These are phyloP conservation scores for Macroventuria anomochaeta DNA, from an alignment of 2,329 filamentous ascomycete species.

Conservation along the genomic window DNA sequence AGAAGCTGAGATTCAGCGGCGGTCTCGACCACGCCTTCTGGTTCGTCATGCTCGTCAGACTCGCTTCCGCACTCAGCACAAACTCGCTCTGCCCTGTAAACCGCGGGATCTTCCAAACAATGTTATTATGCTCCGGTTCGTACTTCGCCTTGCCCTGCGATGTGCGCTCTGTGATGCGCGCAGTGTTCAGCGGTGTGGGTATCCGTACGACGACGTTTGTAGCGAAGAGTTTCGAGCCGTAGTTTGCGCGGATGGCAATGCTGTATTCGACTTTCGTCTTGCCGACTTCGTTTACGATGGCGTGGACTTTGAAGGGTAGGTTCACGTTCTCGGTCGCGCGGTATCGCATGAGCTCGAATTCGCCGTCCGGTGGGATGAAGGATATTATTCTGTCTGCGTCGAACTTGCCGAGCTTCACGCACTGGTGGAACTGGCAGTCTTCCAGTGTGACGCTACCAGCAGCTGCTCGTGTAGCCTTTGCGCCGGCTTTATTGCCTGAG, in stretches of 20 bases:
- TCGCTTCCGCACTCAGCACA: conserved; percentile 91
- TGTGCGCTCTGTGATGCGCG: conserved; percentile 88
- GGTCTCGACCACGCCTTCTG: conserved; percentile 97
- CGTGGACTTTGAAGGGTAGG: conserved; percentile 96
- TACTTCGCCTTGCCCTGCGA: conserved; percentile 98
- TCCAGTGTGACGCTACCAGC: conserved; percentile 95
- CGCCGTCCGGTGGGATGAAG: conserved; percentile 94
- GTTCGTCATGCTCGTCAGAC: conserved; percentile 94
- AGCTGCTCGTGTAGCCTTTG: conserved; percentile 92
- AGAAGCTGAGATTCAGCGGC: conserved; percentile 89
- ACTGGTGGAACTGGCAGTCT: conserved; percentile 99
- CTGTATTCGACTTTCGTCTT: conserved; percentile 99
- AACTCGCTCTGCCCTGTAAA: conserved; percentile 98
- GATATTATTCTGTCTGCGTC: conserved; percentile 96
- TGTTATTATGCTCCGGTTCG: conserved; percentile 96
- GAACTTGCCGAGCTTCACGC: conserved; percentile 96
- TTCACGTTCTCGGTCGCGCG: conserved; percentile 98
- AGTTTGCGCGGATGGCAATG: conserved; percentile 96
- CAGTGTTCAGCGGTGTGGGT: conserved; percentile 95
- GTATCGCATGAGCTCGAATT: conserved; percentile 99
- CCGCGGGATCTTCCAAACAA: conserved; percentile 98
- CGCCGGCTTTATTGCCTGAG: conserved; percentile 77
- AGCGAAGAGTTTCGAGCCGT: conserved; percentile 92
- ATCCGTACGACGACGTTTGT: conserved; percentile 96
- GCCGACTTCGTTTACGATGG: conserved; percentile 96